Base-by-base conservation (phyloP, 257 asterid species). In the Euphrasia confusa region DNA sequence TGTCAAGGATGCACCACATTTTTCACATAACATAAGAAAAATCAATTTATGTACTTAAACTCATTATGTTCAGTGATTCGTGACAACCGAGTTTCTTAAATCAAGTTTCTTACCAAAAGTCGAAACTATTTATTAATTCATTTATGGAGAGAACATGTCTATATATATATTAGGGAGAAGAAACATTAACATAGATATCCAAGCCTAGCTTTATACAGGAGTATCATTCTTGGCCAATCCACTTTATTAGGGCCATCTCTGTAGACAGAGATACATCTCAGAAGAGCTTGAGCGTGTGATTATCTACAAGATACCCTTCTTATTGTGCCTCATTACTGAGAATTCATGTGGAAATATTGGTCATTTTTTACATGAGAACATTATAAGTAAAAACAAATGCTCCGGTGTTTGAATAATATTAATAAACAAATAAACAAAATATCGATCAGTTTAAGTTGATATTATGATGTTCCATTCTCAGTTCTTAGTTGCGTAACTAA, bases 11-110 rank as follows among this genome's bases (percentile, higher is more conserved):
- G 45, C 50, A 52, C 4, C 33, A 7, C 42, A 53, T 26, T 13
- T 45, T 30, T 66, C 45, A 12, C 33, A 32, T 54, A 37, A 9
- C 11, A 49, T 11, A 60, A 15, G 53, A 60, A 53, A 18, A 28
- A 40, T 21, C 24, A 21, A 28, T 60, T 44, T 24, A 7, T 28
- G 37, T n/a, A 45, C 42, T 40, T 10, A 53, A 54, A 28, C 21
- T 47, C 49, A 32, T 54, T 52, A 42, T 62, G 37, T 5, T 4
- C 21, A 21, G 26, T 63, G 58, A 47, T 63, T 70, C 53, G 7
- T 27, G 63, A 61, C 7, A 10, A 32, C 40, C 12, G 7, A 61
- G 60, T 50, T 50, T 14, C 24, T 21, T 21, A 21, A 21, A 21
- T 21, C 24, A 21, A 21, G 24, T 21, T 21, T 21, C 4, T 15